A percentile compares a stretch with the other conserved stretches of the same genome.
phyloP scores from a whole-genome alignment of 139 green algal genomes.

The Micractinium conductrix region DNA sequence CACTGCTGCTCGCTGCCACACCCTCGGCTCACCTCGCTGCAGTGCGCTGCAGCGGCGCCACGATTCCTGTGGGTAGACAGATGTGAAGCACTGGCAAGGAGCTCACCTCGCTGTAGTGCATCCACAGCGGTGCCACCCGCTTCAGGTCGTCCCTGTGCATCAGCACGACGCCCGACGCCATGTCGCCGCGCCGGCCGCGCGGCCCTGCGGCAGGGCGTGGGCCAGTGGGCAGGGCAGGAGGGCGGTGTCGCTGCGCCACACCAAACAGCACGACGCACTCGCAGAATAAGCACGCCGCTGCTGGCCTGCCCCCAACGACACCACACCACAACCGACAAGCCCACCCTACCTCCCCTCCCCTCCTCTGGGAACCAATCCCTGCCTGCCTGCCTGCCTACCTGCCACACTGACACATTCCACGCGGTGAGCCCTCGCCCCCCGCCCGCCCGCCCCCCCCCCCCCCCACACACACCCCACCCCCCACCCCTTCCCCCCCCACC shows the following conservation, averaged over 20 bases:
- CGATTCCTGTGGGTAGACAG: too few species aligned
- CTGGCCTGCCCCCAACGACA: not conserved
- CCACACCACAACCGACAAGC: too few species aligned
- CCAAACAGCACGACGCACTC: not conserved
- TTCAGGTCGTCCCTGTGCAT: constrained; percentile 78
- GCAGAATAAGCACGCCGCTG: not conserved
- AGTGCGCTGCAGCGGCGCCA: too few species aligned
- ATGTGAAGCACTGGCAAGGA: too few species aligned
- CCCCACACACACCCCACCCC: too few species aligned
- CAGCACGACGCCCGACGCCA: constrained; percentile 78
- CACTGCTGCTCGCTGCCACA: not conserved
- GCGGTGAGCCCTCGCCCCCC: too few species aligned
- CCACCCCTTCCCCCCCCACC: not conserved
- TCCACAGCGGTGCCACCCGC: constrained; percentile 70
- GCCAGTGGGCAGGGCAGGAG: not conserved
- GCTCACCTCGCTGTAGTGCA: constrained; percentile 39
- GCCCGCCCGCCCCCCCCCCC: too few species aligned
- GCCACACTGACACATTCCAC: too few species aligned
- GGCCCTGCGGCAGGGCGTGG: not conserved
- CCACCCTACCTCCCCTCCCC: too few species aligned
- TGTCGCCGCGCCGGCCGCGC: constrained; percentile 6
- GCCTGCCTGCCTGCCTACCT: too few species aligned
- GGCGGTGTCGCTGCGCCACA: not conserved
- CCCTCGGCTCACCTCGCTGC: too few species aligned
- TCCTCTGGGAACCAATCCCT: too few species aligned